Conservation (phyloP, 116 monocot genomes). For the Posidonia oceanica region DNA sequence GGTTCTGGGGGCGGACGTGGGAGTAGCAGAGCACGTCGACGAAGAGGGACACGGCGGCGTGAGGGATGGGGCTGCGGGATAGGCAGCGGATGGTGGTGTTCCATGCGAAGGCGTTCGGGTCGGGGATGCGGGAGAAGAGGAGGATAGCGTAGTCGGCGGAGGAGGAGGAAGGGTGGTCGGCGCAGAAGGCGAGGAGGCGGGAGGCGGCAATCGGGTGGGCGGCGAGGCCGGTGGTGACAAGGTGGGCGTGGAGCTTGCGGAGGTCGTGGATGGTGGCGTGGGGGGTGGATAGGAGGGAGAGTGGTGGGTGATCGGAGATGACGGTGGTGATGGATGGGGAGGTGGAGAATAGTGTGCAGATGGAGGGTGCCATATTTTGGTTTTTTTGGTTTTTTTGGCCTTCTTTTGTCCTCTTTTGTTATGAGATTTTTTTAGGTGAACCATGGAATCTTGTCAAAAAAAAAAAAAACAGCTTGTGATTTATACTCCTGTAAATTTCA, state of each 20-base stretch:
- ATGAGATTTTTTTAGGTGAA: no score
- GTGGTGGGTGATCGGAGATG: not conserved
- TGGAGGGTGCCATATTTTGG: no score
- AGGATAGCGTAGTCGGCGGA: not conserved
- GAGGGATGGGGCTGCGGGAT: constrained; percentile 25
- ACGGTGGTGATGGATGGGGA: not conserved
- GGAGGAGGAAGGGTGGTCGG: not conserved
- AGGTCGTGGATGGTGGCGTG: not conserved
- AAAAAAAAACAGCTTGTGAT: no score
- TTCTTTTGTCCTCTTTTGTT: no score
- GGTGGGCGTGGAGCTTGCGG: not conserved
- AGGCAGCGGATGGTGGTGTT: constrained; percentile 37
- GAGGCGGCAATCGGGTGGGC: not conserved
- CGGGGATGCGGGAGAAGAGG: constrained; percentile 3
- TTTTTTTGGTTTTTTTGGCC: no score
- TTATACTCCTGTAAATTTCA: no score
- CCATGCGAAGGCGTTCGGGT: constrained; percentile 14
- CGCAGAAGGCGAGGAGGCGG: not conserved
- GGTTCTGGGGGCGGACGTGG: constrained; percentile 10
- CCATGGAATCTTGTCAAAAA: no score
- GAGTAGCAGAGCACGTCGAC: constrained; percentile 21
- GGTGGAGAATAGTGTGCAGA: not conserved
- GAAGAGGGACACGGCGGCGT: constrained; percentile 28
- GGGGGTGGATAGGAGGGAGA: not conserved
- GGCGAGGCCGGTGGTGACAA: not conserved